Conservation (phyloP, 208 protist species). For the Entamoeba dispar region DNA sequence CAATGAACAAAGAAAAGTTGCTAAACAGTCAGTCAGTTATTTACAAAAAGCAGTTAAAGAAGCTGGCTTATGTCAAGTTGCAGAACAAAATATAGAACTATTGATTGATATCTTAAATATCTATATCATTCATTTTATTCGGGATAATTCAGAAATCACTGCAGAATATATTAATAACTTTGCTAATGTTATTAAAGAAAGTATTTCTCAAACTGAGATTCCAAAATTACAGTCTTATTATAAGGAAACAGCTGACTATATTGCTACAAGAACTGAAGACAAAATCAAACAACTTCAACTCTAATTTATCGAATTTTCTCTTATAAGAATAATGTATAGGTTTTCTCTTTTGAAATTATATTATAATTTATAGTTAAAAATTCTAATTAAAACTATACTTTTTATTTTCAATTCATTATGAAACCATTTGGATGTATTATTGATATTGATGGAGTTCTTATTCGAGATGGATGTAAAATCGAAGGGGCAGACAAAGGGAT, state of each 20-base stretch:
- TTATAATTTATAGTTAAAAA: not conserved
- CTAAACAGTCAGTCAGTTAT: not conserved
- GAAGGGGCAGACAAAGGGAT: not conserved
- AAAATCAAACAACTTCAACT: not conserved
- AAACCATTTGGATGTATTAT: not conserved
- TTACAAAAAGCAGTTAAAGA: not conserved
- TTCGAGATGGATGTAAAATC: not conserved
- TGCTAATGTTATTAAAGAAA: not conserved
- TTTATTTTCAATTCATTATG: not conserved
- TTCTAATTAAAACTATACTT: not conserved
- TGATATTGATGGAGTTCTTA: not conserved
- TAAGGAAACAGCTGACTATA: not conserved
- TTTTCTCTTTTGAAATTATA: not conserved
- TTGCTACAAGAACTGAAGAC: not conserved
- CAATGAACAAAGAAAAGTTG: not conserved
- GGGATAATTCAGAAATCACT: not conserved
- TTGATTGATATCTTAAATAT: not conserved
- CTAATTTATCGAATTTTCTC: not conserved
- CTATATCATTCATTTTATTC: not conserved
- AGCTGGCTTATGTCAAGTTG: not conserved
- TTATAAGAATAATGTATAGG: too few relatives aligned
- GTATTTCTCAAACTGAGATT: not conserved
- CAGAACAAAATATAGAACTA: not conserved
- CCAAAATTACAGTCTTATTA: not conserved
- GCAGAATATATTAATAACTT: not conserved